These are phyloP conservation scores for Candida sp. DNA, from an alignment of 1,139 yeast genomes.

Conservation along the genomic window DNA sequence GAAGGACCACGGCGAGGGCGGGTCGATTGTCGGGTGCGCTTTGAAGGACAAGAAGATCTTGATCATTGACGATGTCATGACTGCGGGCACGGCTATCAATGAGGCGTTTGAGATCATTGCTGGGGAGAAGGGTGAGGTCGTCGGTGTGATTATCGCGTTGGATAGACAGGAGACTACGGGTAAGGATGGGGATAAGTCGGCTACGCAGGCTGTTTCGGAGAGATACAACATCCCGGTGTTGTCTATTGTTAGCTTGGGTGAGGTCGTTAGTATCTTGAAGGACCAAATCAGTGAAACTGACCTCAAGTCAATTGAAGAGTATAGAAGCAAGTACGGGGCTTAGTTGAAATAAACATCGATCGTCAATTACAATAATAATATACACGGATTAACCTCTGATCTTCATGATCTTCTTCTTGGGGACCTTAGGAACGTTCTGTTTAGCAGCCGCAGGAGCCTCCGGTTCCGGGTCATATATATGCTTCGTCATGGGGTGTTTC, in stretches of 20 bases:
- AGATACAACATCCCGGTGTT: constrained; percentile 82
- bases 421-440: constrained; percentile 49
- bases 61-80: constrained; percentile 96
- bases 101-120: constrained; percentile 88
- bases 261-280: constrained; percentile 68
- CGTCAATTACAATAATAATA: constrained; percentile 3
- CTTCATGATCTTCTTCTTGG: constrained; percentile 57
- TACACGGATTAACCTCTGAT: constrained; percentile 37
- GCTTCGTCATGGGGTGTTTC: constrained; percentile 85
- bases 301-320: constrained; percentile 58
- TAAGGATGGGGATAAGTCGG: constrained; percentile 66
- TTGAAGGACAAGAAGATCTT: constrained; percentile 73
- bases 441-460: constrained; percentile 39
- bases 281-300: constrained; percentile 59
- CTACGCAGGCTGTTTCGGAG: constrained; percentile 80
- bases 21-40: constrained; percentile 86
- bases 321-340: constrained; percentile 59
- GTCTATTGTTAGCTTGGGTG: constrained; percentile 77
- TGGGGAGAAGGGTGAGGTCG: constrained; percentile 71
- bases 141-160: constrained; percentile 87
- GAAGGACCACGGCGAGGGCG: constrained; percentile 99
- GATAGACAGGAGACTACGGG: constrained; percentile 92
- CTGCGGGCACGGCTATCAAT: constrained; percentile 98
- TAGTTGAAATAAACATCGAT: neutral
- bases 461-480: constrained; percentile 62